Conservation (phyloP, 352 stramenopile genomes). For the Phytophthora brassicae region DNA sequence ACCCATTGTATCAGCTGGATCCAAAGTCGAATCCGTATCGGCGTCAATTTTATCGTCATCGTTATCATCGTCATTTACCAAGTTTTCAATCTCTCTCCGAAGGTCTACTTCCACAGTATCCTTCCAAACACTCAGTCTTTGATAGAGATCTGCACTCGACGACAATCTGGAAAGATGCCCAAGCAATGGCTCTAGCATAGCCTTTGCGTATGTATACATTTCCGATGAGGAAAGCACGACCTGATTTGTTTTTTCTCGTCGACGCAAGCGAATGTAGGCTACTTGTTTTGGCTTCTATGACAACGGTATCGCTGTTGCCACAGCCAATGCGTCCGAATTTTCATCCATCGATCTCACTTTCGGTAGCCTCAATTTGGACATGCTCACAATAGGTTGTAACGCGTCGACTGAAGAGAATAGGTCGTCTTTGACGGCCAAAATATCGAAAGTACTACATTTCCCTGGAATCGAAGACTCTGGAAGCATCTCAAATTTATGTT, state of each 20-base stretch:
- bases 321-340: not conserved
- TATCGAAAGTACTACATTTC: not conserved
- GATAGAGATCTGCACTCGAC: not conserved
- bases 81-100: not conserved
- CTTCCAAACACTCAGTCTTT: not conserved
- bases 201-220: conserved; percentile 11
- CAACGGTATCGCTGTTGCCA: no score
- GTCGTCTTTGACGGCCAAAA: not conserved
- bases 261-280: not conserved
- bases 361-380: not conserved
- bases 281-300: not conserved
- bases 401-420: not conserved
- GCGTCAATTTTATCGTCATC: not conserved
- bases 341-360: not conserved
- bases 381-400: not conserved
- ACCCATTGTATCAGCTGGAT: not conserved
- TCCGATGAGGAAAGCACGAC: conserved; percentile 1
- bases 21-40: not conserved
- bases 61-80: not conserved
- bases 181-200: not conserved
- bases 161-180: not conserved
- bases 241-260: not conserved
- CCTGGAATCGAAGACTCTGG: not conserved
- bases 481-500: not conserved
- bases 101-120: not conserved